These are phyloP conservation scores for Hirschfeldia incana DNA, from an alignment of 345 rosid species.

Conservation along the genomic window DNA sequence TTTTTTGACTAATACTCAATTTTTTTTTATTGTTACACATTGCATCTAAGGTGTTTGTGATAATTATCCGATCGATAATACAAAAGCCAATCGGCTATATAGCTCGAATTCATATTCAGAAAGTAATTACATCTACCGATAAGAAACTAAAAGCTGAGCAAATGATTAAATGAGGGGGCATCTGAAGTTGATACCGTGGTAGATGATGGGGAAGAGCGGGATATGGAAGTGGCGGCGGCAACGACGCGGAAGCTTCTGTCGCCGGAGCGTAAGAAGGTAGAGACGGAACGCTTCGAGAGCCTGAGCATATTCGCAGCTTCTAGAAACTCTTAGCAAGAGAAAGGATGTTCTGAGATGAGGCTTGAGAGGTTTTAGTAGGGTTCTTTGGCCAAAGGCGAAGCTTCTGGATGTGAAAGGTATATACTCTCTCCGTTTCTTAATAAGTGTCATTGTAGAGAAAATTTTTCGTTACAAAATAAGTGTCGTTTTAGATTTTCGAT, in stretches of 20 bases:
- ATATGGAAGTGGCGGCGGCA: constrained; percentile 41
- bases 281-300: constrained; percentile 68
- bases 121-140: neutral
- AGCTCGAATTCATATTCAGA: neutral
- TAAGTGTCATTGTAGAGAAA: no score
- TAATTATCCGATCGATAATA: neutral
- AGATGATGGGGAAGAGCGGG: constrained; percentile 40
- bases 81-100: neutral
- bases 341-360: no score
- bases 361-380: constrained; percentile 53
- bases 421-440: no score
- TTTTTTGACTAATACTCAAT: no score
- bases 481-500: no score
- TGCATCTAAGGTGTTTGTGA: neutral
- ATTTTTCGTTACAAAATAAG: no score
- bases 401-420: constrained; percentile 53
- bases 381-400: constrained; percentile 50
- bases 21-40: neutral
- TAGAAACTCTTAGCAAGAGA: neutral
- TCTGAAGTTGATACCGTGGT: constrained; percentile 41
- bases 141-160: neutral
- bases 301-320: constrained; percentile 54
- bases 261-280: constrained; percentile 51
- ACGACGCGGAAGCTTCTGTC: constrained; percentile 41
- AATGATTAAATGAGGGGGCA: neutral